Conservation (phyloP, 2,329 filamentous ascomycete species). For the Nemania sp. region DNA sequence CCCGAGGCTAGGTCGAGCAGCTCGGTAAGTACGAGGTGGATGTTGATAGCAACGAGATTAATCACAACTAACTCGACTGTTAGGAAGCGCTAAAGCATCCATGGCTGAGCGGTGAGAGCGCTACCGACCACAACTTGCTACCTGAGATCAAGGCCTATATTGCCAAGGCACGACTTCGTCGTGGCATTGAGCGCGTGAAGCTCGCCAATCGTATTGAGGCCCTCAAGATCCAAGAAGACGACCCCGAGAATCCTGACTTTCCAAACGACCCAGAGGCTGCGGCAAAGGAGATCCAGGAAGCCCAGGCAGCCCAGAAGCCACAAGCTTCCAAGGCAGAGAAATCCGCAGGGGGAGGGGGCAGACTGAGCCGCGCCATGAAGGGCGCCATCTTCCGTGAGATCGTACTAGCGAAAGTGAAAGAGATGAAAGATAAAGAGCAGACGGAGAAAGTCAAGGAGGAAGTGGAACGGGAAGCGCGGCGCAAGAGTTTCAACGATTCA, state of each 20-base stretch:
- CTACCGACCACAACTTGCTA: conserved; percentile 93
- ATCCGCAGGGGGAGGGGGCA: conserved; percentile 47
- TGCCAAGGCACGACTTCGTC: conserved; percentile 84
- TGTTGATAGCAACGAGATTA: not conserved
- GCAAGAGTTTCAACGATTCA: conserved; percentile 39
- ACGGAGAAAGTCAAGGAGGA: conserved; percentile 67
- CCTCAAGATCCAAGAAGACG: conserved; percentile 91
- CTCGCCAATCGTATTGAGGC: conserved; percentile 93
- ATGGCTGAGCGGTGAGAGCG: conserved; percentile 90
- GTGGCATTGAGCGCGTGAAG: conserved; percentile 95
- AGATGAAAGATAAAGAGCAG: conserved; percentile 87
- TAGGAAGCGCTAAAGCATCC: conserved; percentile 77
- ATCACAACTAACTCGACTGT: conserved; percentile 13
- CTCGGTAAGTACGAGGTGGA: conserved; percentile 55
- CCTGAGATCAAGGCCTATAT: conserved; percentile 96
- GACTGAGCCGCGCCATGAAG: conserved; percentile 55
- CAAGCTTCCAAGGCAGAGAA: conserved; percentile 31
- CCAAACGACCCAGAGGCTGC: conserved; percentile 64
- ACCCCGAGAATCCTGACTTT: conserved; percentile 73
- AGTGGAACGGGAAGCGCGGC: conserved; percentile 53
- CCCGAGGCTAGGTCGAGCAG: conserved; percentile 78
- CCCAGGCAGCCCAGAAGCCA: conserved; percentile 42
- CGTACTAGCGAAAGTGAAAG: conserved; percentile 88
- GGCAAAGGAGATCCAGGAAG: conserved; percentile 48
- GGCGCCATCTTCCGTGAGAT: conserved; percentile 90